Evolutionary conservation across 2,329 filamentous ascomycete genomes (phyloP).

Genomic region (Dothistroma septosporum): DNA sequence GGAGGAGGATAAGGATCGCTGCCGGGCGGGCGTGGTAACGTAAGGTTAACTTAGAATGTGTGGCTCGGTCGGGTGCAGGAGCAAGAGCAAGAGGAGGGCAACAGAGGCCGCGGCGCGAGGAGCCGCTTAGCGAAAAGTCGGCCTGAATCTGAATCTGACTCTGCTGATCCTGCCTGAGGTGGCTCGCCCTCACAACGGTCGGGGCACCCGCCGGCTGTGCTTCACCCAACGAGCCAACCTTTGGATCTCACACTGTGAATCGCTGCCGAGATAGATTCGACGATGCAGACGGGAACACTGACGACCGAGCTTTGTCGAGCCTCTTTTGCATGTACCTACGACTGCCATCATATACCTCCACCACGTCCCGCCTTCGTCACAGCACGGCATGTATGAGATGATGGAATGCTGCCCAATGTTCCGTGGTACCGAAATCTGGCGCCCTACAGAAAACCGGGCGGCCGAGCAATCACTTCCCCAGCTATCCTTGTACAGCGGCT

Average conservation of each 20-base stretch:
- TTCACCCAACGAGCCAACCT: not conserved
- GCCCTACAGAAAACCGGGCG: not conserved
- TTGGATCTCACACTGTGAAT: not conserved
- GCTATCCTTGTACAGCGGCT: not conserved
- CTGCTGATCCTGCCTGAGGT: not conserved
- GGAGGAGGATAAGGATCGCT: not conserved
- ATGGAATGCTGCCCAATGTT: not conserved
- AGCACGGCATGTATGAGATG: not conserved
- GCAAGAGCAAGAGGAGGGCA: not conserved
- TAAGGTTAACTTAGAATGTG: not conserved
- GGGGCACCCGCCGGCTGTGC: not conserved
- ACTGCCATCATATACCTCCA: not conserved
- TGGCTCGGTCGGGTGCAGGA: no score
- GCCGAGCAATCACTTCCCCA: not conserved
- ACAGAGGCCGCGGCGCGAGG: not conserved
- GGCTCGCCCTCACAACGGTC: no score
- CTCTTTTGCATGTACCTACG: no score
- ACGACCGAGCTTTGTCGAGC: not conserved
- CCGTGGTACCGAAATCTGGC: not conserved
- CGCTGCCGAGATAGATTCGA: not conserved
- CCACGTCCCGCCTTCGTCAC: not conserved
- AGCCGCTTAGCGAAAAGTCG: not conserved
- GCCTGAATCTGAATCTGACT: not conserved
- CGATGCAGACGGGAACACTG: not conserved
- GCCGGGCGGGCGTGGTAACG: not conserved